Percentiles rank a stretch among this genome's conserved stretches.
Evolutionary conservation across 2,329 filamentous ascomycete species (phyloP).

Genomic region (Didymella segeticola): DNA sequence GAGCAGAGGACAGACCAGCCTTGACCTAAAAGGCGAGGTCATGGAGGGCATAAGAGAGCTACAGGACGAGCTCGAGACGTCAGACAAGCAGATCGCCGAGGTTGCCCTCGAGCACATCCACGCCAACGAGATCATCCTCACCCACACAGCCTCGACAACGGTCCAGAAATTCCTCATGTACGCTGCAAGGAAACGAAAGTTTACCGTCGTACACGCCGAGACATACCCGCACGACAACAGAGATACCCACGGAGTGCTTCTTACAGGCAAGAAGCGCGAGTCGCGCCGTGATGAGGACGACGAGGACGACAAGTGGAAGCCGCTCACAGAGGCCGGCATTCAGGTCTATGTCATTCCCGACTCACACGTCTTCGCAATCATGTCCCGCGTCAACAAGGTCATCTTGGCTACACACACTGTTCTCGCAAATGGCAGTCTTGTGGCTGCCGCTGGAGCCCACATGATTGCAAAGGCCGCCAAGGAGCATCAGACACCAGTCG

Average conservation of each 20-base stretch:
- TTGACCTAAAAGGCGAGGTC: slow-evolving; percentile 86
- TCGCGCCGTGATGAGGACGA: slow-evolving; percentile 60
- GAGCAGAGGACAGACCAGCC: slow-evolving; percentile 49
- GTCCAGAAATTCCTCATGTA: slow-evolving; percentile 89
- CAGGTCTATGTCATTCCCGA: slow-evolving; percentile 85
- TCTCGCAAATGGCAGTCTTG: slow-evolving; percentile 83
- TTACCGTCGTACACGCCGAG: slow-evolving; percentile 86
- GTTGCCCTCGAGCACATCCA: slow-evolving; percentile 92
- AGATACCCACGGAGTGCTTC: slow-evolving; percentile 66
- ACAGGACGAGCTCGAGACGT: slow-evolving; percentile 90
- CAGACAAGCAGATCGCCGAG: slow-evolving; percentile 89
- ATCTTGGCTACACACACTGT: slow-evolving; percentile 88
- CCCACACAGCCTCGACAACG: slow-evolving; percentile 83
- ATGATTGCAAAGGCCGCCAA: slow-evolving; percentile 85
- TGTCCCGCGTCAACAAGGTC: slow-evolving; percentile 95
- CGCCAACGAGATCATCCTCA: slow-evolving; percentile 89
- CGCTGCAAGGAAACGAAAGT: slow-evolving; percentile 86
- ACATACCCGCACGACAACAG: slow-evolving; percentile 73
- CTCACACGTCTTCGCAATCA: slow-evolving; percentile 86
- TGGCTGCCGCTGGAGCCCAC: slow-evolving; percentile 83
- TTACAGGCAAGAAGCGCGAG: slow-evolving; percentile 59
- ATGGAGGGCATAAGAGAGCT: slow-evolving; percentile 95
- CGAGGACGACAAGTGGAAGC: slow-evolving; percentile 70
- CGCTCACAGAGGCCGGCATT: slow-evolving; percentile 78
- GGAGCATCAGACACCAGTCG: slow-evolving; percentile 80